Conservation (phyloP, 169 alveolate species). For the Eimeria brunetti region DNA sequence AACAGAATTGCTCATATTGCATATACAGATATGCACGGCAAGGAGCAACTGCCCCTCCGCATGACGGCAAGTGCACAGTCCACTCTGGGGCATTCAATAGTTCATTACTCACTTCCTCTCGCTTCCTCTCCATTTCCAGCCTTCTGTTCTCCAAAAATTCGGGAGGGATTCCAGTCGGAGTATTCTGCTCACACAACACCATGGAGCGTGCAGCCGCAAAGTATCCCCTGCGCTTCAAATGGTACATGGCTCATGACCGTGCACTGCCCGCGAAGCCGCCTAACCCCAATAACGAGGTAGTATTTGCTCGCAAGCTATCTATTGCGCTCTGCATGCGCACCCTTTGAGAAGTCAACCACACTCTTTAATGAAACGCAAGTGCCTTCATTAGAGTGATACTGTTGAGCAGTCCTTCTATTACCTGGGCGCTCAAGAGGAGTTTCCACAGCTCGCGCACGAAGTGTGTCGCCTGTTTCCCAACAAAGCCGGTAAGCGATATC, state of each 20-base stretch:
- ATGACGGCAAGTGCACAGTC: background rate
- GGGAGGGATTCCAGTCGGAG: constrained; percentile 80
- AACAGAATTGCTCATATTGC: background rate
- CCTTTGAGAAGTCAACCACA: background rate
- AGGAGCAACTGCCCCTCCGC: background rate
- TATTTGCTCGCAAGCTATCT: background rate
- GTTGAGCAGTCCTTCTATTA: background rate
- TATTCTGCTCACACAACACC: constrained; percentile 75
- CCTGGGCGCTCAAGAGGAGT: constrained; percentile 83
- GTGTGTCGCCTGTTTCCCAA: constrained; percentile 77
- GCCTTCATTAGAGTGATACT: background rate
- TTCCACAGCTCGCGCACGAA: constrained; percentile 84
- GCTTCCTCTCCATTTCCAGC: constrained; percentile 72
- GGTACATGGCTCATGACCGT: background rate
- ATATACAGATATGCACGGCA: background rate
- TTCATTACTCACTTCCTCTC: constrained; percentile 60
- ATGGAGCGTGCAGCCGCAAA: background rate
- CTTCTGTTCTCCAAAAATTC: constrained; percentile 78
- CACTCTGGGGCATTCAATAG: background rate
- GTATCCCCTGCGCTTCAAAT: background rate
- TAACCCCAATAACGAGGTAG: background rate
- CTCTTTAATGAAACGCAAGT: background rate
- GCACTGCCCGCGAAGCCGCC: background rate
- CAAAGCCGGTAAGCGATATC: constrained; percentile 82
- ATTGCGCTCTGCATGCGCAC: background rate